Conservation (phyloP, 306 rosid genomes). For the Vigna mungo region DNA sequence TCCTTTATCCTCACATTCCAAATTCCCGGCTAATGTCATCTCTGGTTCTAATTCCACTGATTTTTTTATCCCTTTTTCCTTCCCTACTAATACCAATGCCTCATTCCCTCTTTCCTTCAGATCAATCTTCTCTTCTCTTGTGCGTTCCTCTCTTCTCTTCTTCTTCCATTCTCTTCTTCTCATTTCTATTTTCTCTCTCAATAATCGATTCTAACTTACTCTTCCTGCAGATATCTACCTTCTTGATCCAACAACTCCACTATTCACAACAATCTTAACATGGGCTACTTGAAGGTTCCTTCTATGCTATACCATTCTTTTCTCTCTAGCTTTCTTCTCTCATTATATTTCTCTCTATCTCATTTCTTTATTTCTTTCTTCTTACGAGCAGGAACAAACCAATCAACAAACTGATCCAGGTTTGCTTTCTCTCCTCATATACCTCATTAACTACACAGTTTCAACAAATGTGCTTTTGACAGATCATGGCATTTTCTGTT, state of each 20-base stretch:
- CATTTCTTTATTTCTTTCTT: slow-evolving; percentile 11
- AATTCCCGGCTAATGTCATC: background rate
- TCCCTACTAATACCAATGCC: slow-evolving; percentile 17
- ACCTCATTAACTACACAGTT: slow-evolving; percentile 28
- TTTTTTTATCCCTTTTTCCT: slow-evolving; percentile 28
- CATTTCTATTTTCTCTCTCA: background rate
- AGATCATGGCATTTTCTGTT: background rate
- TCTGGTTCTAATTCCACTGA: background rate
- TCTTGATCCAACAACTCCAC: slow-evolving; percentile 3
- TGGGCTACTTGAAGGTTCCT: slow-evolving; percentile 40
- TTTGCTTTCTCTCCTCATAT: slow-evolving; percentile 12
- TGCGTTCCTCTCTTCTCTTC: slow-evolving; percentile 22
- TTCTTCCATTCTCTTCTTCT: background rate
- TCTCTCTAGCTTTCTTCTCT: background rate
- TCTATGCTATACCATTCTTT: slow-evolving; percentile 43
- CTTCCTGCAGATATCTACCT: slow-evolving; percentile 36
- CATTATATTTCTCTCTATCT: background rate
- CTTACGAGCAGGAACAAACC: slow-evolving; percentile 36
- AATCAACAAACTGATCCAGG: slow-evolving; percentile 43
- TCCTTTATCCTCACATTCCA: slow-evolving; percentile 10
- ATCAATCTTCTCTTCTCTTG: slow-evolving; percentile 25
- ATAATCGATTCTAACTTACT: background rate
- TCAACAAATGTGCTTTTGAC: background rate
- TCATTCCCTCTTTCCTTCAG: slow-evolving; percentile 1
- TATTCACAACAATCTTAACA: slow-evolving; percentile 38